phyloP scores from a whole-genome alignment of 495 filamentous ascomycete species.

The Stereocaulon alpinum region DNA sequence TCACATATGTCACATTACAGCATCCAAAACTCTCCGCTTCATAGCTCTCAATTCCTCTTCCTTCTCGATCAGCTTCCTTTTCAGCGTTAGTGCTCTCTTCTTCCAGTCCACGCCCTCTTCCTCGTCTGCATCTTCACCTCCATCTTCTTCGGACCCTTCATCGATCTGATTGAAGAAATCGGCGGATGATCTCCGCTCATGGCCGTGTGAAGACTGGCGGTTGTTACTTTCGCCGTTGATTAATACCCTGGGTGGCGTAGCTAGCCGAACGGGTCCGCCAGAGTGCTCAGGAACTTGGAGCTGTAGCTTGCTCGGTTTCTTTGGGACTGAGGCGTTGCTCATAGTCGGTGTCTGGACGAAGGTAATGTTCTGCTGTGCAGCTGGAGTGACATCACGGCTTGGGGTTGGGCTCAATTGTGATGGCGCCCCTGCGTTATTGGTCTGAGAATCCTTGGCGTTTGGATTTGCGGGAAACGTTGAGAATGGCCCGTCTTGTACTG shows the following conservation, averaged over 20 bases:
- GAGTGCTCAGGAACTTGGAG: conserved; percentile 71
- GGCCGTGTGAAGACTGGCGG: conserved; percentile 21
- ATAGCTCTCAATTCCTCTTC: conserved; percentile 40
- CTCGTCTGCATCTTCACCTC: conserved; percentile 30
- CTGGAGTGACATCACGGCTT: conserved; percentile 21
- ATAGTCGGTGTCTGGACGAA: conserved; percentile 23
- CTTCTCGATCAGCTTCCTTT: conserved; percentile 41
- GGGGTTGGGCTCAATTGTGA: conserved; percentile 21
- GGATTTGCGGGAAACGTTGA: conserved; percentile 77
- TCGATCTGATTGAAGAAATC: conserved; percentile 22
- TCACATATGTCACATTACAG: conserved; percentile 35
- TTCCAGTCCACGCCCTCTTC: conserved; percentile 20
- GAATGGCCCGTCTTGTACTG: conserved; percentile 66
- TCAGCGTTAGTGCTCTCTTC: conserved; percentile 32
- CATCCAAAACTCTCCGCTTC: conserved; percentile 46
- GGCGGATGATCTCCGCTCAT: conserved; percentile 26
- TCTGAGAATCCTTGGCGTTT: conserved; percentile 28
- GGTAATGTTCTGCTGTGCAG: conserved; percentile 14
- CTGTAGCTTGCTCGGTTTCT: conserved; percentile 51
- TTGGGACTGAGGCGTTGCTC: conserved; percentile 26
- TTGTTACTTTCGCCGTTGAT: conserved; percentile 52
- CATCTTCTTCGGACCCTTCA: conserved; percentile 20
- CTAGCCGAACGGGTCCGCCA: conserved; percentile 65
- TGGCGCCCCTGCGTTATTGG: conserved; percentile 24
- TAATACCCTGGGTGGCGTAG: conserved; percentile 61